These are phyloP conservation scores for Hirsutella rhossiliensis DNA, from an alignment of 2,329 filamentous ascomycete genomes.

Conservation along the genomic window DNA sequence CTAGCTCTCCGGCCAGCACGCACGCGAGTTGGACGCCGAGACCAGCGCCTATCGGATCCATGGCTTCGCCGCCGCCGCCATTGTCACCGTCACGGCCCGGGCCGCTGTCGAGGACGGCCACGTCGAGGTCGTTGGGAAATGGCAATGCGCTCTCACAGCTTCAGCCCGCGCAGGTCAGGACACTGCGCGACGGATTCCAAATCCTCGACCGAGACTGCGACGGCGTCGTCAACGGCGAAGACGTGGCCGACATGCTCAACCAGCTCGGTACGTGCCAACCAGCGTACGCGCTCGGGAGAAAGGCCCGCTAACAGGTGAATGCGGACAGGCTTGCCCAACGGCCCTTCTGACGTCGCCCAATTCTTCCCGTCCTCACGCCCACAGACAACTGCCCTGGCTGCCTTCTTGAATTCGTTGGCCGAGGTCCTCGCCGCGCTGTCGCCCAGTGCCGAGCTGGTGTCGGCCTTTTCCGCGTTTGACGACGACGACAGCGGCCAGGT, in stretches of 20 bases:
- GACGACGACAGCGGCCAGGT: constrained; percentile 92
- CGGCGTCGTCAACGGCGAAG: constrained; percentile 67
- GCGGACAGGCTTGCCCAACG: constrained; percentile 57
- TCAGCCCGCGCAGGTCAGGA: constrained; percentile 71
- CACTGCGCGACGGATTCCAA: constrained; percentile 85
- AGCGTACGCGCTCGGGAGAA: no score
- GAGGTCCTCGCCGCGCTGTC: constrained; percentile 63
- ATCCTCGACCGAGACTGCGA: constrained; percentile 85
- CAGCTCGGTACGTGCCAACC: constrained; percentile 54
- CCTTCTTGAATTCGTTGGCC: constrained; percentile 75
- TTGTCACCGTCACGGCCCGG: constrained; percentile 12
- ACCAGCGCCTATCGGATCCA: constrained; percentile 13
- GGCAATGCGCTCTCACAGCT: constrained; percentile 57
- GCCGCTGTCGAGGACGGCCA: constrained; percentile 10
- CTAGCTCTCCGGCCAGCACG: constrained; percentile 26
- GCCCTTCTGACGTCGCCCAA: constrained; percentile 54
- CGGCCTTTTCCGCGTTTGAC: constrained; percentile 90
- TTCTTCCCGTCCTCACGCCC: constrained; percentile 70
- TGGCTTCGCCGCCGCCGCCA: constrained; percentile 25
- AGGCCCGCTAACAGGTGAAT: constrained; percentile 4
- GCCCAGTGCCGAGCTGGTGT: constrained; percentile 66
- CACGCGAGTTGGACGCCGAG: constrained; percentile 26
- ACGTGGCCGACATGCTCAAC: constrained; percentile 76
- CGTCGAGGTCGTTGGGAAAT: constrained; percentile 24
- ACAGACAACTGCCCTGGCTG: constrained; percentile 69